These are phyloP conservation scores for Asterochloris erici DNA, from an alignment of 139 green algal species.

Conservation along the genomic window DNA sequence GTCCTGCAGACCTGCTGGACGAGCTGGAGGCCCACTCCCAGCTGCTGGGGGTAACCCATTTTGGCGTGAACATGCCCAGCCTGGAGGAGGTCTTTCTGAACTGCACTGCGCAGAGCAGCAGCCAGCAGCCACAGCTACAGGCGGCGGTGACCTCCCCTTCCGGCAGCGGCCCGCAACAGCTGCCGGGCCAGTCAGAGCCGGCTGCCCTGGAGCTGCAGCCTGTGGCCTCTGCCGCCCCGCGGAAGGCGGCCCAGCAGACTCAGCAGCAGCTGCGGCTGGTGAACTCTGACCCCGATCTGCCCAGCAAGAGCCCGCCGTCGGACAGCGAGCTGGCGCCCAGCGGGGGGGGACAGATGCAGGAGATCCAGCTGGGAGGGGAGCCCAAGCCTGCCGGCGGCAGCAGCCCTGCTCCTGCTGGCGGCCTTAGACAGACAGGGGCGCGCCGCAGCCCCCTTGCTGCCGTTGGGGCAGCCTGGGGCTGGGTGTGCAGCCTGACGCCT, in stretches of 20 bases:
- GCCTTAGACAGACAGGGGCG: not conserved
- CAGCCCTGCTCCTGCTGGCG: not conserved
- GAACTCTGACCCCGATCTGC: not conserved
- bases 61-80: constrained; percentile 20
- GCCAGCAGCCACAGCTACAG: not conserved
- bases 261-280: not conserved
- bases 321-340: too few species aligned
- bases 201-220: not conserved
- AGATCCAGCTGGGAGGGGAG: not conserved
- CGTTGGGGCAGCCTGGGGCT: not conserved
- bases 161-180: not conserved
- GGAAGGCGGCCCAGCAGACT: not conserved
- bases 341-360: not conserved
- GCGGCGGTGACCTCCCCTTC: not conserved
- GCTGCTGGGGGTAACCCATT: constrained; percentile 16
- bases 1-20: constrained; percentile 19
- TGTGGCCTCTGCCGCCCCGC: not conserved
- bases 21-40: not conserved
- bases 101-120: not conserved
- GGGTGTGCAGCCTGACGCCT: too few species aligned
- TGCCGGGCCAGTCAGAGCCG: not conserved
- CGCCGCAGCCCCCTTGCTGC: not conserved
- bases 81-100: constrained; percentile 34
- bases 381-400: not conserved
- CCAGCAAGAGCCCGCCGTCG: too few species aligned